Evolutionary conservation across 768 basidiomycete genomes (phyloP), one percentile per base, ranked within the genome.

Genomic region (Terana coerulea): DNA sequence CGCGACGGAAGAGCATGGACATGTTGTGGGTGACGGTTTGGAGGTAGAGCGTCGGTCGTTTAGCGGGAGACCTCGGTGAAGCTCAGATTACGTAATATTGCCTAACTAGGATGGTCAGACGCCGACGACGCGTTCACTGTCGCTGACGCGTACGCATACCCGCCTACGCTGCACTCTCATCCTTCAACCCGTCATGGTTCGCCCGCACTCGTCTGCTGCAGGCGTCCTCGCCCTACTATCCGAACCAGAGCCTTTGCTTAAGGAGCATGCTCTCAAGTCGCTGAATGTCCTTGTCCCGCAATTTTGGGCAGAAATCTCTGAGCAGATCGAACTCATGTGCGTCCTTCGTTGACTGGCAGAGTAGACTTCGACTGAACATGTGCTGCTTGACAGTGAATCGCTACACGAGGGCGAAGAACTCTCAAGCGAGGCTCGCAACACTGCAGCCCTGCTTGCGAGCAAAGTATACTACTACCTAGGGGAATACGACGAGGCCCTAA

Each of bases 301-400:
- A 61, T 98, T 98, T 70, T 99, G 97, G 97, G 88, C 95, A 41
- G 97, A 99, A 76, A 95, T 98, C 63, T 94, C 92, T 60, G 97
- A 99, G 69, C 83, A 90, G 65, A 86, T 98, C 61, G 80, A 88
- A 29, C 73, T 84, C 53, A 93, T 98, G 95, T 91, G 67, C 61
- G 91, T 74, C 5, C 43, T 47, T 19, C 21, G 24, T 15, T 22
- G 15, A 26, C 15, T 17, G 46, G 35, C 49, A 5, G 31, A 39
- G 30, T 24, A 14, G 26, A 8, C 34, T 24, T 29, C n/a, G 9
- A 36, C 52, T 55, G 12, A 55, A 42, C 42, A 42, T 46, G 35
- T 53, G 26, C 5, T 47, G 19, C 45, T 56, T 2, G 47, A 33
- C 65, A 98, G 95, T 60, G 97, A 99, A 69, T 79, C 86, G 0